Base-by-base conservation (phyloP, 2,329 filamentous ascomycete genomes). In the Ceratocystiopsis minuta region DNA sequence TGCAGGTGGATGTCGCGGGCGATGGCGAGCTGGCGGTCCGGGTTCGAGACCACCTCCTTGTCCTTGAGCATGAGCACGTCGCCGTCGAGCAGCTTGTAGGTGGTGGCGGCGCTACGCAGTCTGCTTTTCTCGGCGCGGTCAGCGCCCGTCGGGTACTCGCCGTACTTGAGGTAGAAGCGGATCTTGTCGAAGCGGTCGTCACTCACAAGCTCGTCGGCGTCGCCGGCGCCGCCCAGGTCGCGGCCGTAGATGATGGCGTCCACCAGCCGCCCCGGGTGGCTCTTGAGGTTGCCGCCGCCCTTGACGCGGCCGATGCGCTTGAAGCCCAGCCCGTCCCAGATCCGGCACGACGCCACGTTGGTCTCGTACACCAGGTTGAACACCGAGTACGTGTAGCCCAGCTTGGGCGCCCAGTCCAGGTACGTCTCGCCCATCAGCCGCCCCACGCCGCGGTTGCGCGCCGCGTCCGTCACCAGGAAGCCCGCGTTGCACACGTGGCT, bases 101-200 rank as follows among this genome's bases (percentile, higher is more conserved):
- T 88, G 16, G 86, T 94, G 35, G 87, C 87, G 38, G 88, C 87
- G 60, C 83, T 93, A 52, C 90, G 76, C 43, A 98, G 75, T 52
- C 88, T 81, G 62, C 80, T 88, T 72, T 96, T 96, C 61, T 96
- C 90, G 44, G 87, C 87, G 45, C 88, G 76, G 66, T 95, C 86
- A 55, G 88, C 87, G 48, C 87, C 88, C 53, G 80, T 78, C 45
- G 90, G 90, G 59, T 98, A 96, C 59, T 87, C 85, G 55, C 80
- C 80, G 59, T 87, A 85, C 62, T 93, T 92, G 55, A 96, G 76
- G 62, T 96, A 96, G 67, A 83, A 96, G 55, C 87, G 81, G 58
- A 96, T 96, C 68, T 95, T 95, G 67, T 95, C 88, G 67, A 96
- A 96, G 52, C 90, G 83, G 64, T 95, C 87, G 66, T 95, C 87